Base-by-base conservation (phyloP, 2,329 filamentous ascomycete genomes). In the Cladosporium sp. region DNA sequence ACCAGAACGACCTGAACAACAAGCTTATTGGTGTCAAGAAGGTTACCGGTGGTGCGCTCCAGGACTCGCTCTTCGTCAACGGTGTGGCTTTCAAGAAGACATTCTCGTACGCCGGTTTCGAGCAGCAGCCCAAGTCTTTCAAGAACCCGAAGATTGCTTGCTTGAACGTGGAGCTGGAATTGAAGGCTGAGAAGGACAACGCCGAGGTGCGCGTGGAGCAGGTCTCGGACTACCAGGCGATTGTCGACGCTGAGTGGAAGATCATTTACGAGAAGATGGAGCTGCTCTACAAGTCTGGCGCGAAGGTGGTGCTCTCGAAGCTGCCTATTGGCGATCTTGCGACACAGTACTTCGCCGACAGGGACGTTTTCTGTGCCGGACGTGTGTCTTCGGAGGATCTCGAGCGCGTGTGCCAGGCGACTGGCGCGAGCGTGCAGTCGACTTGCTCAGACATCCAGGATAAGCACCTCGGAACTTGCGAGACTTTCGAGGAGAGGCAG, bases 261-360 rank as follows among this genome's bases (percentile, higher is more conserved):
- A 98, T 98, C 69, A 98, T 98, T 72, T 97, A 86, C 83, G 92
- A 96, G 79, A 98, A 98, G 80, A 87, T 98, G 70, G 93, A 98
- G 76, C 89, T 92, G 45, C 76, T 95, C 50, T 82, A 92, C 80
- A 85, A 92, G 74, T 96, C 92, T 5, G 93, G 93, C 51, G 93
- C 93, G 59, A 95, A 96, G 81, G 90, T 98, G 48, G 90, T 98
- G 40, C 84, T 98, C 54, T 95, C 89, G 74, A 97, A 96, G 76
- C 80, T 97, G 57, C 93, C 93, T 38, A 97, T 98, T 66, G 93
- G 93, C 67, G 93, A 98, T 77, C 76, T 98, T 67, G 93, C 93
- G 55, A 98, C 93, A 52, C 93, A 98, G 77, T 82, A 75, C 55
- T 98, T 98, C 67, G 93, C 93, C 61, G 93, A 98, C 77, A 86